Base-by-base conservation (phyloP, 306 rosid species). In the Quercus wislizeni region DNA sequence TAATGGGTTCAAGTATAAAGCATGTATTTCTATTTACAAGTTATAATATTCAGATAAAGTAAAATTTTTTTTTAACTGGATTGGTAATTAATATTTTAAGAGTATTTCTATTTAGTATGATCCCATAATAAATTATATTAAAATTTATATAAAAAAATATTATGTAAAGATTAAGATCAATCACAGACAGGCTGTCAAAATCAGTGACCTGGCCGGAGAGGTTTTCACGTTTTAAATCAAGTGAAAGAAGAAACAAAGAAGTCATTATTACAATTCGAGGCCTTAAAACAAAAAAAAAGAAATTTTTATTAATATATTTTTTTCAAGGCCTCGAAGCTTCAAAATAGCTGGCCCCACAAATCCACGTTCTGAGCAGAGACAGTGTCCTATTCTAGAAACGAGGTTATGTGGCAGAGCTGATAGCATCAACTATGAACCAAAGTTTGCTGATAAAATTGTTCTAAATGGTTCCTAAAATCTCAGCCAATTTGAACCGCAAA, bases 401-500 rank as follows among this genome's bases (percentile, higher is more conserved):
- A 31, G 23, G 23, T 23, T 33, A 27, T 35, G 69, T 54, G 27
- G 55, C 7, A 9, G 46, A 18, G 49, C 10, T 13, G 62, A 30
- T 25, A 46, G 64, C 15, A 28, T 3, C 74, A 27, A 31, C 73
- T 14, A 28, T 3, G 75, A 13, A 11, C 68, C 38, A 56, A 43
- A 80, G 14, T 46, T 35, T 4, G 15, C 38, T 7, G 41, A 27
- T 27, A 5, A 12, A 25, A 12, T 3, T 11, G 3, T 4, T 52
- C 74, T 28, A 15, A 9, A 35, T 35, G 19, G 33, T 19, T 78
- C 27, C 59, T 43, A 55, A 56, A 19, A 46, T 75, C 63, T 20
- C 43, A 17, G 8, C 61, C 51, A 74, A 51, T 78, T 25, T 75
- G 33, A 23, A 56, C 76, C 78, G 71, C 79, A 49, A 49, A 59